Base-by-base conservation (phyloP, 192 early-diverging fungal species). In the Backusella sp. region DNA sequence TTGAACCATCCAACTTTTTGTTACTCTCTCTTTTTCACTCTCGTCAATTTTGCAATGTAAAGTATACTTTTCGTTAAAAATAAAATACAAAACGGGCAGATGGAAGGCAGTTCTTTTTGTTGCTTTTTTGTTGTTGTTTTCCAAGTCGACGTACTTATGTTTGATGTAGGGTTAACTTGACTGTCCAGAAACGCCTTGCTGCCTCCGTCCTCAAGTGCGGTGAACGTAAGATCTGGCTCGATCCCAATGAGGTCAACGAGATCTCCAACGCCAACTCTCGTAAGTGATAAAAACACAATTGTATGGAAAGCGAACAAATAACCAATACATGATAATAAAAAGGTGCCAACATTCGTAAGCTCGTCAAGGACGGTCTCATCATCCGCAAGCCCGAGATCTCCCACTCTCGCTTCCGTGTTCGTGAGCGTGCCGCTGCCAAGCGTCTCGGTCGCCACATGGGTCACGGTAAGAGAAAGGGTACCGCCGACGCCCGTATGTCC, bases 221-320 rank as follows among this genome's bases (percentile, higher is more conserved):
- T 83, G 73, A 99, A 91, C 90, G 97, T 84, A 99, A 99, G 92
- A 90, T 99, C 83, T 99, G 97, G 97, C 87, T 99, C 68, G 97
- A 99, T 90, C 97, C 97, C 73, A 95, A 95, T 86, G 96, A 99
- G 90, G 89, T 91, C 78, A 92, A 86, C 77, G 96, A 96, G 86
- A 96, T 99, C 82, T 86, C 94, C 79, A 96, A 93, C 82, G 97
- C 96, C 86, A 98, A 99, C 93, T 98, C 97, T 83, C 95, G 97
- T 94, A 88, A 93, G 93, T 93, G 70, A 26, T 19, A 52, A 1
- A 11, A 5, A 30, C 21, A 53, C 30, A 46, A 35, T 53, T 14
- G 42, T 44, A 14, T 1, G 21, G 6, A 21, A 21, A 21, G 2
- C 32, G 28, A 32, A 32, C 32, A 32, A 32, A 62, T 11, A 23